These are phyloP conservation scores for Chlorella sp. DNA, from an alignment of 139 green algal species.

Conservation along the genomic window DNA sequence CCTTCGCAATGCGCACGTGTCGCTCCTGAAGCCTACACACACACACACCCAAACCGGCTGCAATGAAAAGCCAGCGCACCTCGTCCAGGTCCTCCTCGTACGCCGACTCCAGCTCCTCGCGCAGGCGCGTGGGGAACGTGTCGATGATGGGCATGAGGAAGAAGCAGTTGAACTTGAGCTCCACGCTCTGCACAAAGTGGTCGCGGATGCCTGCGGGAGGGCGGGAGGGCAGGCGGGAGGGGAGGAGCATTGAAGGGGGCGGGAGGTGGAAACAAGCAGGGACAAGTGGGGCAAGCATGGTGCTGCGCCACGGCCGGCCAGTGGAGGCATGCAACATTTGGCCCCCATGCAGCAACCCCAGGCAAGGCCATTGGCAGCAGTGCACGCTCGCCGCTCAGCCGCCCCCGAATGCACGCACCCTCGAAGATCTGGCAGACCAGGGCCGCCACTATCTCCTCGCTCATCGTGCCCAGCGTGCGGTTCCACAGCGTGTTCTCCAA, in stretches of 20 bases:
- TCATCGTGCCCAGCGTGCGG: constrained; percentile 77
- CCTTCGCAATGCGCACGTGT: too few species aligned
- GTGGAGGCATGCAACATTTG: too few species aligned
- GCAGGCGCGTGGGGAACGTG: constrained; percentile 81
- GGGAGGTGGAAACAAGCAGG: not conserved
- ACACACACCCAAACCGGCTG: not conserved
- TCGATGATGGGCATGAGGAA: constrained; percentile 98
- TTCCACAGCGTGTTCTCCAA: constrained; percentile 92
- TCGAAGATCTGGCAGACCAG: constrained; percentile 91
- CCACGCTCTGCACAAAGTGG: constrained; percentile 84
- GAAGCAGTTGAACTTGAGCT: constrained; percentile 99
- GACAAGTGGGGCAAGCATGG: not conserved
- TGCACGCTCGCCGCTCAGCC: too few species aligned
- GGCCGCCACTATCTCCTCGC: constrained; percentile 89
- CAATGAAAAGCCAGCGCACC: constrained; percentile 40
- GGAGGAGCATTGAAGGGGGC: not conserved
- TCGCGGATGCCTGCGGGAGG: constrained; percentile 88
- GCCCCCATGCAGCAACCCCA: too few species aligned
- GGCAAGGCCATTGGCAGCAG: too few species aligned
- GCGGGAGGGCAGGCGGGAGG: not conserved
- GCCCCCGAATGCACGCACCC: constrained; percentile 29
- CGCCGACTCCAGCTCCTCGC: constrained; percentile 85
- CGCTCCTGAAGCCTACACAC: not conserved
- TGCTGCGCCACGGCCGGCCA: not conserved
- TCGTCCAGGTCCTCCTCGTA: constrained; percentile 87